phyloP scores from a whole-genome alignment of 192 early-diverging fungal species.

The Backusella morwellensis region DNA sequence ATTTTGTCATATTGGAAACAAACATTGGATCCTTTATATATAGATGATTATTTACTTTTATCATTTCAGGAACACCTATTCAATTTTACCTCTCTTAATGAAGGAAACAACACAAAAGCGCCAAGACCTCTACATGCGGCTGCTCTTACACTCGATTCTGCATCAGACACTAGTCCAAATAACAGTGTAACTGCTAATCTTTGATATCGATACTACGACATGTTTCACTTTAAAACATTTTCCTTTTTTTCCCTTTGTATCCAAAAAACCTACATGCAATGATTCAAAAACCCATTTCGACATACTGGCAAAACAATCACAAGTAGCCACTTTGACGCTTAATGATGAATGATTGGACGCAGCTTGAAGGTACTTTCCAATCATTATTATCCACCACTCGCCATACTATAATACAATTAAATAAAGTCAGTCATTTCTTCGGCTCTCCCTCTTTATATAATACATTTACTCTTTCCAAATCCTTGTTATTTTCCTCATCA shows the following conservation, averaged over 20 bases:
- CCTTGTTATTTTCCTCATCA: not conserved
- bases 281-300: constrained; percentile 37
- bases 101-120: constrained; percentile 55
- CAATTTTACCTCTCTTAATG: constrained; percentile 48
- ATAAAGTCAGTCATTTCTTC: not conserved
- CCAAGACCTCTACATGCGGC: constrained; percentile 65
- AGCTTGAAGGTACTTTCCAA: constrained; percentile 44
- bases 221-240: not conserved
- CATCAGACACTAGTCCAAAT: constrained; percentile 47
- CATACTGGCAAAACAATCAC: constrained; percentile 49
- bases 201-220: constrained; percentile 35
- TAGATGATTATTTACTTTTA: not conserved
- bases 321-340: constrained; percentile 39
- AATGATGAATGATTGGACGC: constrained; percentile 34
- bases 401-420: not conserved
- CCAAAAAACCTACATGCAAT: constrained; percentile 37
- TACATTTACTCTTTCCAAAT: not conserved
- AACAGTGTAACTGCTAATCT: constrained; percentile 40
- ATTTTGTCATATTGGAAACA: constrained; percentile 51
- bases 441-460: not conserved
- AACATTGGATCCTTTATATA: constrained; percentile 53
- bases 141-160: constrained; percentile 55
- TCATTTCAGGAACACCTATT: not conserved
- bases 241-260: not conserved
- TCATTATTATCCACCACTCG: constrained; percentile 41